Base-by-base conservation (phyloP, 768 basidiomycete species). In the Lactarius sanguifluus region DNA sequence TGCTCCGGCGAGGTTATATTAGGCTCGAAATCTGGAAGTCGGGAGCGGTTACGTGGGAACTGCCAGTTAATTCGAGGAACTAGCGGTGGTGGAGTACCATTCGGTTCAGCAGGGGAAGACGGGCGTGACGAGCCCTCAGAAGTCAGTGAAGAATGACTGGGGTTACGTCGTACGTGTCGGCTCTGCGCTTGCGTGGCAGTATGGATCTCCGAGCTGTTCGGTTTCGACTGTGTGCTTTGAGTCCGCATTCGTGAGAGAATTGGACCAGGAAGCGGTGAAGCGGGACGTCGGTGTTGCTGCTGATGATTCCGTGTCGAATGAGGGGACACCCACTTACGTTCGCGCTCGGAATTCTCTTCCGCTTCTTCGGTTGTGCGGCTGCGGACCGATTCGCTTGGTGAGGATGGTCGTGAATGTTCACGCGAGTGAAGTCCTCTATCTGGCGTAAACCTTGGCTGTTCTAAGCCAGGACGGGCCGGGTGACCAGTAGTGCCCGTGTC, bases 21-120 rank as follows among this genome's bases (percentile, higher is more conserved):
- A 1, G 78, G 63, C 62, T 82, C 79, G 18, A 83, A 72, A 1
- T 81, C 78, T 41, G 81, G 78, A 25, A 83, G 76, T 45, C 65
- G 70, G 1, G 69, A 61, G 54, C 72, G 72, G 13, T 65, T 71
- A 47, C 78, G 78, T 7, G 79, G 75, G 55, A 81, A 79, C 57
- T 78, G 73, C 79, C 79, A 82, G 15, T 78, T 78, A 67, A 79
- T 78, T 40, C 68, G 74, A 5, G 77, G 74, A 20, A 67, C 32
- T 57, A 69, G 69, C 2, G 73, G 75, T 20, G 75, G 57, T 15
- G 47, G 36, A 30, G 50, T 30, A 38, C 40, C 58, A n/a, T 64
- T 64, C 28, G 28, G 23, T 12, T 72, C 67, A 2, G 63, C 47
- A 23, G 58, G 54, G 9, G 64, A 65, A 47, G 64, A 59, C 23